Evolutionary conservation across 2,329 filamentous ascomycete species (phyloP).

Genomic region (Clarireedia monteithiana): DNA sequence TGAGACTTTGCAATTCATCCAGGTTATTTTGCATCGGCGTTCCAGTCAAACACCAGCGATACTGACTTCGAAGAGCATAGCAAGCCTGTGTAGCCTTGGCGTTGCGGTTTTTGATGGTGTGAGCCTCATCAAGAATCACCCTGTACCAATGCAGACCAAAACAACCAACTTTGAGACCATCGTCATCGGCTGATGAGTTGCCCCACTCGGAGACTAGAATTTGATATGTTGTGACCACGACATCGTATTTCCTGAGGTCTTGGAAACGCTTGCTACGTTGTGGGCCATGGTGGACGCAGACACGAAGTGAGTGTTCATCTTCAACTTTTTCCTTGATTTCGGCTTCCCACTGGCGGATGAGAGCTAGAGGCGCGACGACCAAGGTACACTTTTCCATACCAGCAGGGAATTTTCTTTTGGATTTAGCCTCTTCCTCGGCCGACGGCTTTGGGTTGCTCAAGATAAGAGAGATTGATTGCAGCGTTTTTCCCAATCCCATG

Average conservation of each 20-base stretch:
- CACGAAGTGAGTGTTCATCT: constrained; percentile 61
- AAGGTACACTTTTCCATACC: constrained; percentile 72
- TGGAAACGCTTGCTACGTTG: constrained; percentile 71
- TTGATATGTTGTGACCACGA: constrained; percentile 96
- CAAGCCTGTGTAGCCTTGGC: constrained; percentile 92
- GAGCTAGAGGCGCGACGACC: constrained; percentile 83
- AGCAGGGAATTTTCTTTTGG: constrained; percentile 61
- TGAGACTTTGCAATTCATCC: constrained; percentile 88
- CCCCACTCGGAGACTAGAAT: constrained; percentile 88
- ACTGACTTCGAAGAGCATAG: constrained; percentile 75
- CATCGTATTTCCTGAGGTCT: constrained; percentile 77
- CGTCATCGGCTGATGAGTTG: constrained; percentile 52
- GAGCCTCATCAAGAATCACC: constrained; percentile 90
- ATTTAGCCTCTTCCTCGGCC: constrained; percentile 40
- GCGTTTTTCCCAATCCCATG: constrained; percentile 94
- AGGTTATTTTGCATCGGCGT: constrained; percentile 98
- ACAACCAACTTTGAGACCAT: constrained; percentile 66
- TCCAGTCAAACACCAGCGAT: constrained; percentile 92
- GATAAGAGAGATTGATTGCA: constrained; percentile 86
- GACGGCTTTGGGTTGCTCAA: constrained; percentile 71
- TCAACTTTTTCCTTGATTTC: constrained; percentile 82
- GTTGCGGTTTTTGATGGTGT: constrained; percentile 97
- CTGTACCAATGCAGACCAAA: constrained; percentile 94
- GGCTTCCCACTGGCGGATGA: constrained; percentile 95
- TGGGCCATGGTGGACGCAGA: constrained; percentile 86